Evolutionary conservation across 768 basidiomycete species (phyloP).

Genomic region (Sporobolomyces phaffii): DNA sequence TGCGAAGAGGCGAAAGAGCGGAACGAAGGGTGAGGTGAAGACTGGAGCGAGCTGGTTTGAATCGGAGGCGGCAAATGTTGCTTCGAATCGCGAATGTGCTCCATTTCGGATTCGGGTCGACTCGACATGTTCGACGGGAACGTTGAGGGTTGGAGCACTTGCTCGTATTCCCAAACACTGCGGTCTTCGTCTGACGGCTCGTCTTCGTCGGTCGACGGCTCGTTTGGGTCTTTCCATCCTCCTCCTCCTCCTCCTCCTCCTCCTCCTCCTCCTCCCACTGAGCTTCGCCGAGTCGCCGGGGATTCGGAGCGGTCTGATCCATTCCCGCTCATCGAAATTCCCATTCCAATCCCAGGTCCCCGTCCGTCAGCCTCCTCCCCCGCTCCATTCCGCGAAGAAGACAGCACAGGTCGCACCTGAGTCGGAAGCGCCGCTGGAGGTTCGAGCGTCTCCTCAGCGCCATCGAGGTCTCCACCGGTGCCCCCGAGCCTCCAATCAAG

Average conservation of each 20-base stretch:
- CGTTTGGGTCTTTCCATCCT: background rate
- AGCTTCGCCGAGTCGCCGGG: background rate
- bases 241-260: too few relatives aligned
- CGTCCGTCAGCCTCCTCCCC: too few relatives aligned
- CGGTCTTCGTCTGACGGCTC: background rate
- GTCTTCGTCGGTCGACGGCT: conserved; percentile 2
- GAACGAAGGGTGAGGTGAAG: conserved; percentile 9
- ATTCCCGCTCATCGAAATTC: background rate
- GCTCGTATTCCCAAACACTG: background rate
- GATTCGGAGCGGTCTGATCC: background rate
- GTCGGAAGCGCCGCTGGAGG: background rate
- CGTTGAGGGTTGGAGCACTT: background rate
- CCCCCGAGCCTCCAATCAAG: background rate
- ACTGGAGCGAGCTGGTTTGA: background rate
- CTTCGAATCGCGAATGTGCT: conserved; percentile 2
- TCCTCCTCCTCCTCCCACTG: background rate
- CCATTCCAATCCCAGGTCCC: background rate
- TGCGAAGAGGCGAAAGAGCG: background rate
- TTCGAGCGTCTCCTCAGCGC: background rate
- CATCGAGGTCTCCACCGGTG: too few relatives aligned
- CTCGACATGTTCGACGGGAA: too few relatives aligned
- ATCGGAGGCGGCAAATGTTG: conserved; percentile 3
- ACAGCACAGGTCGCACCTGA: background rate
- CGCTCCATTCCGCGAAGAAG: too few relatives aligned
- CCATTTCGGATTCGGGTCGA: conserved; percentile 7